Percentiles rank a stretch among this genome's conserved stretches.
phyloP scores from a whole-genome alignment of 2,329 filamentous ascomycete species.

The Beauveria rudraprayagi region DNA sequence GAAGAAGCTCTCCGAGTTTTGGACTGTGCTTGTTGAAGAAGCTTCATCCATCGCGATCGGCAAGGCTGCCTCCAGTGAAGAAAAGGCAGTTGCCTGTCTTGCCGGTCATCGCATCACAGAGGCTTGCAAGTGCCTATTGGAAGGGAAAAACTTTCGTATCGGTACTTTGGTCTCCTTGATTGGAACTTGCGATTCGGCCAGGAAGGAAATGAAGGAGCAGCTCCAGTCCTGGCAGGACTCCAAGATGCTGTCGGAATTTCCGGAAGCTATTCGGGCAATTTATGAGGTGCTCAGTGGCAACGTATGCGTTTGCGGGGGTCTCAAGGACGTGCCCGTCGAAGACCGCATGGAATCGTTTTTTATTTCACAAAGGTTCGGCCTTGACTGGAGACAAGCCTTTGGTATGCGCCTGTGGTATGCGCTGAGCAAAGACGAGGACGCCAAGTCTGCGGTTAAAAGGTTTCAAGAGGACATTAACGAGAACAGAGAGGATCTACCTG shows the following conservation, averaged over 20 bases:
- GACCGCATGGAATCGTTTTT: constrained; percentile 73
- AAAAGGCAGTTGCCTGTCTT: constrained; percentile 75
- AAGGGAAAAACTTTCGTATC: constrained; percentile 72
- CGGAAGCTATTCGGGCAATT: constrained; percentile 71
- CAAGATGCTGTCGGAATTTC: constrained; percentile 81
- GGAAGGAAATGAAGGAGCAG: constrained; percentile 69
- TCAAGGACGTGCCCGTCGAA: constrained; percentile 63
- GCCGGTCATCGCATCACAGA: constrained; percentile 72
- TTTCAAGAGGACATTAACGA: constrained; percentile 68
- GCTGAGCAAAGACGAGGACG: constrained; percentile 60
- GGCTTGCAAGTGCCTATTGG: constrained; percentile 71
- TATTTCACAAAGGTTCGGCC: constrained; percentile 72
- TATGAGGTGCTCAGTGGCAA: constrained; percentile 89
- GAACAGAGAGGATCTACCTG: constrained; percentile 62
- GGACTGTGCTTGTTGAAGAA: constrained; percentile 58
- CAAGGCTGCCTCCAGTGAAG: constrained; percentile 59
- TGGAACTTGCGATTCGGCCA: constrained; percentile 60
- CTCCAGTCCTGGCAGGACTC: constrained; percentile 76
- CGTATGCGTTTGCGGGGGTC: constrained; percentile 73
- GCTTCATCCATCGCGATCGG: constrained; percentile 46
- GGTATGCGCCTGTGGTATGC: constrained; percentile 87
- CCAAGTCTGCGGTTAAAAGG: constrained; percentile 56
- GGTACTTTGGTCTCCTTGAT: constrained; percentile 78
- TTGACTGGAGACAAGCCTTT: constrained; percentile 93
- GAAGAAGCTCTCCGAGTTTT: constrained; percentile 58